phyloP scores from a whole-genome alignment of 768 basidiomycete genomes.

The Podaxis sp. region DNA sequence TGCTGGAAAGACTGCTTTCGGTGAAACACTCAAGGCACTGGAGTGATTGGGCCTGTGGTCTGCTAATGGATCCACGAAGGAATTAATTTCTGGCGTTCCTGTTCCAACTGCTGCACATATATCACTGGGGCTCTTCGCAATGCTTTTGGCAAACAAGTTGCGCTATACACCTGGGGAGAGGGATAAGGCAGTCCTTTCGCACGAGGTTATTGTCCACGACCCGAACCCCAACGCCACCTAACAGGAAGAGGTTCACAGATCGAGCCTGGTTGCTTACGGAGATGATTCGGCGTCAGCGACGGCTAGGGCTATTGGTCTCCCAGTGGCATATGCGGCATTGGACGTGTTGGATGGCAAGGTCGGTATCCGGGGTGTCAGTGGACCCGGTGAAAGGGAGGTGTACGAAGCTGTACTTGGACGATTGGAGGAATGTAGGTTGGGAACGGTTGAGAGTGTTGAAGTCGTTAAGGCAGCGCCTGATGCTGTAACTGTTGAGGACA shows the following conservation, averaged over 20 bases:
- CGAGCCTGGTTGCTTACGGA: conserved; percentile 64
- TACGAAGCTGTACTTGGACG: conserved; percentile 64
- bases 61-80: neutral
- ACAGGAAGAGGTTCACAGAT: conserved; percentile 59
- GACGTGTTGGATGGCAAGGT: conserved; percentile 64
- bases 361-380: conserved; percentile 57
- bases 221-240: neutral
- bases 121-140: conserved; percentile 76
- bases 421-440: conserved; percentile 55
- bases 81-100: neutral
- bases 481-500: conserved; percentile 3
- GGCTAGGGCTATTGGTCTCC: conserved; percentile 88
- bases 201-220: conserved; percentile 65
- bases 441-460: conserved; percentile 40
- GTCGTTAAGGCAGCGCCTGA: conserved; percentile 5
- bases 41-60: conserved; percentile 13
- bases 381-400: conserved; percentile 55
- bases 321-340: conserved; percentile 80
- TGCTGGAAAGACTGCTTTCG: neutral
- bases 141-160: conserved; percentile 69
- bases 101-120: conserved; percentile 21
- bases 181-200: conserved; percentile 85
- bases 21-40: conserved; percentile 1
- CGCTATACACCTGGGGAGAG: conserved; percentile 69
- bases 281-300: conserved; percentile 64